A percentile compares a stretch with the other conserved stretches of the same genome.
These are phyloP conservation scores for Nakazawaea sp. DNA, from an alignment of 805 yeast species.

Conservation along the genomic window DNA sequence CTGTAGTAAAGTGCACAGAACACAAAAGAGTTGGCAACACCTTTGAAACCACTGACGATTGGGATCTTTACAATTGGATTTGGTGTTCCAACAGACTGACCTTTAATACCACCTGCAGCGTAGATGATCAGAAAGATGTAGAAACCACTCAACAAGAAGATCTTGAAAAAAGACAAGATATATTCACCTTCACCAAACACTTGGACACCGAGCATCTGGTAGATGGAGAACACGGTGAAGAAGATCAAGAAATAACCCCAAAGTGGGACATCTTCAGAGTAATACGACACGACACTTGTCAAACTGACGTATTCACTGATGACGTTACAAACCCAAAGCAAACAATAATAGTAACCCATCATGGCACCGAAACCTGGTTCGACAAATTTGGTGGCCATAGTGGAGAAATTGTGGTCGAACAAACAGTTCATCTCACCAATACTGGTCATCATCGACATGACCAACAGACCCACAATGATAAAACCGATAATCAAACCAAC, in stretches of 20 bases:
- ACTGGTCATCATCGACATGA: conserved; percentile 46
- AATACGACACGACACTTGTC: conserved; percentile 40
- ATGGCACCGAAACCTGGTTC: conserved; percentile 55
- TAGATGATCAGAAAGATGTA: conserved; percentile 42
- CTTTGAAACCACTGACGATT: conserved; percentile 40
- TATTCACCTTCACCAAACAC: conserved; percentile 55
- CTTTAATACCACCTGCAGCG: conserved; percentile 34
- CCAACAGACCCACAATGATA: conserved; percentile 44
- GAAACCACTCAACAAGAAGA: conserved; percentile 39
- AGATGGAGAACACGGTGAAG: conserved; percentile 43
- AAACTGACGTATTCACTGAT: conserved; percentile 50
- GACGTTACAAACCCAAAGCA: conserved; percentile 50
- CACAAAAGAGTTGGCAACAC: conserved; percentile 51
- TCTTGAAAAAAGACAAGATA: conserved; percentile 42
- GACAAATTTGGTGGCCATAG: conserved; percentile 42
- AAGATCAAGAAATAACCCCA: conserved; percentile 50
- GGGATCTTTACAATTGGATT: conserved; percentile 27
- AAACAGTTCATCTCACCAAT: conserved; percentile 51
- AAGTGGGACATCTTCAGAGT: conserved; percentile 45
- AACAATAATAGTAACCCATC: conserved; percentile 44
- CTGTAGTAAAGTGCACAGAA: conserved; percentile 55
- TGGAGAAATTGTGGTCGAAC: conserved; percentile 47
- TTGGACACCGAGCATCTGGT: conserved; percentile 43
- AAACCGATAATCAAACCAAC: conserved; percentile 41
- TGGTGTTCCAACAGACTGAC: conserved; percentile 24